These are phyloP conservation scores for Delonix regia DNA, from an alignment of 306 rosid species.

Conservation along the genomic window DNA sequence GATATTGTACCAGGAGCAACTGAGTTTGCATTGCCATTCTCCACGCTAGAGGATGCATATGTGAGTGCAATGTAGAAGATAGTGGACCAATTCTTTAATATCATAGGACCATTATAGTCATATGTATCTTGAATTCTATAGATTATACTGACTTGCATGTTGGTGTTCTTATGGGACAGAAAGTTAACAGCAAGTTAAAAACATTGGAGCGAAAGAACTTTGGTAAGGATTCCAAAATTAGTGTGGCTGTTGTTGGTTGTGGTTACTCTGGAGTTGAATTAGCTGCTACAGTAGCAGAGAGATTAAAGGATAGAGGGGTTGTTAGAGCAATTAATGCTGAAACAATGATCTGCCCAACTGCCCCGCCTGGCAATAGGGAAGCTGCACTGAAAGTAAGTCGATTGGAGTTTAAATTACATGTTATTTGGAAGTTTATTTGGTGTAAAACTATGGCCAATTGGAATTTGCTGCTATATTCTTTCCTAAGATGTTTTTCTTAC, in stretches of 20 bases:
- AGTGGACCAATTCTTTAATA: slow-evolving; percentile 20
- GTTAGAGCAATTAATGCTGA: slow-evolving; percentile 84
- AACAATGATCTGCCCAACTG: slow-evolving; percentile 72
- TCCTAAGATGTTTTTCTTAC: slow-evolving; percentile 5
- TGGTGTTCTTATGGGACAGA: slow-evolving; percentile 52
- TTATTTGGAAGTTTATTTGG: slow-evolving; percentile 17
- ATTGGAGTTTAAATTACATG: slow-evolving; percentile 31
- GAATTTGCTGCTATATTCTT: slow-evolving; percentile 4
- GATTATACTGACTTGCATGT: slow-evolving; percentile 15
- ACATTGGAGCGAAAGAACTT: slow-evolving; percentile 81
- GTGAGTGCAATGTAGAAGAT: slow-evolving; percentile 51
- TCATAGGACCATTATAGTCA: not conserved
- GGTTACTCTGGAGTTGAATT: slow-evolving; percentile 95
- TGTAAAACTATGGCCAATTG: slow-evolving; percentile 1
- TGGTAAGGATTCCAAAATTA: slow-evolving; percentile 64
- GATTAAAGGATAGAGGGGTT: slow-evolving; percentile 76
- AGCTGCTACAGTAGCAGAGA: slow-evolving; percentile 93
- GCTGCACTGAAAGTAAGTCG: slow-evolving; percentile 79
- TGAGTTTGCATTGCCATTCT: slow-evolving; percentile 84
- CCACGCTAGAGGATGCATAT: slow-evolving; percentile 85
- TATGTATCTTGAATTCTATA: slow-evolving; percentile 13
- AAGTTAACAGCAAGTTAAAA: slow-evolving; percentile 67
- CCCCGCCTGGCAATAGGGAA: slow-evolving; percentile 86
- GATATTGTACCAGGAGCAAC: slow-evolving; percentile 90
- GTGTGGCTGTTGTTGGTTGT: slow-evolving; percentile 93